phyloP scores from a whole-genome alignment of 371 early-diverging fungal species.

The Circinella minor region DNA sequence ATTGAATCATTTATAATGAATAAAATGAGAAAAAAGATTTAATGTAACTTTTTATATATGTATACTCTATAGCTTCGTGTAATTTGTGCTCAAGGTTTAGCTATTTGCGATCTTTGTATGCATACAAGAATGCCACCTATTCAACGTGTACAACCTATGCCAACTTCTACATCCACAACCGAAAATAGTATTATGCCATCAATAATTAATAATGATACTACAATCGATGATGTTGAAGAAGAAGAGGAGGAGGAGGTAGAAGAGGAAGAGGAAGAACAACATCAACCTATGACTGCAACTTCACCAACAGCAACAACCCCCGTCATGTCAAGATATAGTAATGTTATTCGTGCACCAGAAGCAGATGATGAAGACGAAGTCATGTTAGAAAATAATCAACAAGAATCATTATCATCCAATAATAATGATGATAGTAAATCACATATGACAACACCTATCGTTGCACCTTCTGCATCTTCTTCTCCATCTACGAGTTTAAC shows the following conservation, averaged over 20 bases:
- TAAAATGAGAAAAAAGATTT: not conserved
- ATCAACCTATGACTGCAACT: not conserved
- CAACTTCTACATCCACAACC: constrained; percentile 19
- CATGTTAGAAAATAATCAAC: not conserved
- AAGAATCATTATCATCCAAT: not conserved
- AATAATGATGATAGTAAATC: not conserved
- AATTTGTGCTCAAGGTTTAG: constrained; percentile 51
- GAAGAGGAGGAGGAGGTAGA: not conserved
- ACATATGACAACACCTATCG: not conserved
- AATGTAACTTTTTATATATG: not conserved
- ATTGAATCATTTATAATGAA: not conserved
- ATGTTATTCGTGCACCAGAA: not conserved
- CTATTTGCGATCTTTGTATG: constrained; percentile 62
- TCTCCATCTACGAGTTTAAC: not conserved
- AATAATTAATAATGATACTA: no score
- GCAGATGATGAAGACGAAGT: not conserved
- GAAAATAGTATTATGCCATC: constrained; percentile 3
- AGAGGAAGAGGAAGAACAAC: not conserved
- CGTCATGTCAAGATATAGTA: not conserved
- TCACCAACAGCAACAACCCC: not conserved
- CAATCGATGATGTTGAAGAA: not conserved
- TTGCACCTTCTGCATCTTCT: not conserved
- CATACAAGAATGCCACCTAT: constrained; percentile 67
- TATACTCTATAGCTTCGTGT: constrained; percentile 30
- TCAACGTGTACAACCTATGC: constrained; percentile 39